Evolutionary conservation across 2,329 filamentous ascomycete species (phyloP).

Genomic region (Cercospora zeae-maydis): DNA sequence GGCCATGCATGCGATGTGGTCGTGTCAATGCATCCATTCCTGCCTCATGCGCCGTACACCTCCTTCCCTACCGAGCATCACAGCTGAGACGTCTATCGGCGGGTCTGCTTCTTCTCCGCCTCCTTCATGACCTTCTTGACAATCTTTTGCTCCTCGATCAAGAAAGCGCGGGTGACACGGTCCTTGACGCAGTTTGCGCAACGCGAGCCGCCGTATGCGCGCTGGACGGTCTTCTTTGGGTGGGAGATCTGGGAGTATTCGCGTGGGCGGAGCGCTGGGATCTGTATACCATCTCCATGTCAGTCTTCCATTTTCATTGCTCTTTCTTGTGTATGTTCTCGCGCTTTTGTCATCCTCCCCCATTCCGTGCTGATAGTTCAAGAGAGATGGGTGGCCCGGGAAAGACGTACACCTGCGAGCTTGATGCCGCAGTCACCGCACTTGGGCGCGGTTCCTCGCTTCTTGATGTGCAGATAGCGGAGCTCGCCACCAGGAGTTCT

Average conservation of each 20-base stretch:
- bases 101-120: constrained; percentile 67
- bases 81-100: constrained; percentile 25
- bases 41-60: constrained; percentile 17
- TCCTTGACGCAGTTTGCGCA: constrained; percentile 99
- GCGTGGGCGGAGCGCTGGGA: constrained; percentile 95
- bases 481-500: constrained; percentile 96
- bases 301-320: constrained; percentile 12
- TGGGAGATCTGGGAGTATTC: constrained; percentile 96
- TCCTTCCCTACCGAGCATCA: constrained; percentile 10
- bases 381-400: not conserved
- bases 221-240: constrained; percentile 99
- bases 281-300: constrained; percentile 48
- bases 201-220: constrained; percentile 96
- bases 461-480: constrained; percentile 98
- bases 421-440: constrained; percentile 99
- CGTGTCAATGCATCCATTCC: constrained; percentile 16
- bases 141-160: constrained; percentile 99
- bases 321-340: not conserved
- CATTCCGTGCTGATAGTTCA: not conserved
- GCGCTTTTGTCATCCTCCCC: not conserved
- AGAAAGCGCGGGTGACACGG: constrained; percentile 94
- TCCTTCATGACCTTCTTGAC: constrained; percentile 99
- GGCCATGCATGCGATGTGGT: constrained; percentile 12
- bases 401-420: constrained; percentile 85
- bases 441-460: constrained; percentile 96